A percentile compares a stretch with the other conserved stretches of the same genome.
These are phyloP conservation scores for Psilocybe azurescens DNA, from an alignment of 768 basidiomycete genomes.

Conservation along the genomic window DNA sequence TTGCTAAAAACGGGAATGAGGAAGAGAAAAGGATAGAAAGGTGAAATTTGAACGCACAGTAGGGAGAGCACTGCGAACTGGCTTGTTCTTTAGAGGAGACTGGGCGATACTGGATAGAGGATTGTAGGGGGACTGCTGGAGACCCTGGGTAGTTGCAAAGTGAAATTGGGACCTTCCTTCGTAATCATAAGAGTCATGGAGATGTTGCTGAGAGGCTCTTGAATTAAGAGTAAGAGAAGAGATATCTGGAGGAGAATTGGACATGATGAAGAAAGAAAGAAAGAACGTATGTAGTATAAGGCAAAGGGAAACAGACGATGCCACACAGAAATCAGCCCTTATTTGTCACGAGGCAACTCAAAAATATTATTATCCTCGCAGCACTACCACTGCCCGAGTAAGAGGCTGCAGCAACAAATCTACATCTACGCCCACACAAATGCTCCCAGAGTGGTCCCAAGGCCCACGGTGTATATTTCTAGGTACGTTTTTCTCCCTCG, in stretches of 20 bases:
- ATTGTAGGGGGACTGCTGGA: conserved; percentile 63
- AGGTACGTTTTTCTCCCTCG: conserved; percentile 5
- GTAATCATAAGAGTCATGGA: conserved; percentile 87
- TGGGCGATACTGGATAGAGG: conserved; percentile 60
- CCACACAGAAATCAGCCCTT: conserved; percentile 38
- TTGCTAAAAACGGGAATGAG: conserved; percentile 58
- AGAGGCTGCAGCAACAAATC: conserved; percentile 50
- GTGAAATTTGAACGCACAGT: conserved; percentile 54
- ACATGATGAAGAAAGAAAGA: conserved; percentile 61
- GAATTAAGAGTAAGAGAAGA: conserved; percentile 76
- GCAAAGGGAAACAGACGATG: conserved; percentile 13
- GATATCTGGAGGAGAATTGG: conserved; percentile 81
- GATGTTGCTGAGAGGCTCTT: conserved; percentile 69
- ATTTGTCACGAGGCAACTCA: conserved; percentile 6
- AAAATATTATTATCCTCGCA: conserved; percentile 23
- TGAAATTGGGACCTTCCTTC: conserved; percentile 76
- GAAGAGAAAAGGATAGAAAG: conserved; percentile 26
- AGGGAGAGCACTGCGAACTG: conserved; percentile 72
- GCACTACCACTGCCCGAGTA: conserved; percentile 45
- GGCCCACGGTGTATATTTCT: conserved; percentile 48
- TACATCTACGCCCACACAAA: conserved; percentile 48
- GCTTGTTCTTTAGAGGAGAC: conserved; percentile 79
- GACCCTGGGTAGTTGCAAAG: conserved; percentile 64
- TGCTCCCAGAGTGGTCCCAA: conserved; percentile 61
- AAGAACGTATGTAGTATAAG: conserved; percentile 25